Evolutionary conservation across 495 filamentous ascomycete species (phyloP).

Genomic region (Aspergillus affinis): DNA sequence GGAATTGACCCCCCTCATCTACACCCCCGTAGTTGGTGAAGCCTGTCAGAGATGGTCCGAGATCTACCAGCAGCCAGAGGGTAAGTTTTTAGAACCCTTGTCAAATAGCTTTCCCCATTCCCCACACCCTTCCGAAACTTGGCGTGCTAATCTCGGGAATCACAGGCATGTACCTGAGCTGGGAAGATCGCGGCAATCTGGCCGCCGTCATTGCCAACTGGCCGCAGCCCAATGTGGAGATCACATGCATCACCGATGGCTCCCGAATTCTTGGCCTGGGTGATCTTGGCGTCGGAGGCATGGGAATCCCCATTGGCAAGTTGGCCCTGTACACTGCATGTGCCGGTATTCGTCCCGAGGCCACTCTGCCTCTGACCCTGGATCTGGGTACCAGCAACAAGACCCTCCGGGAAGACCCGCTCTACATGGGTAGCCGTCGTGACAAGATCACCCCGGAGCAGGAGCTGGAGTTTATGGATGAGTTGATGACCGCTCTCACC

Average conservation of each 20-base stretch:
- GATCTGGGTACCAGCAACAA: conserved; percentile 93
- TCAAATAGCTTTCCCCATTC: conserved; percentile 1
- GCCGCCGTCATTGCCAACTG: conserved; percentile 83
- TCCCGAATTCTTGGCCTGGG: conserved; percentile 94
- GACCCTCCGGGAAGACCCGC: conserved; percentile 80
- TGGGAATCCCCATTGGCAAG: conserved; percentile 97
- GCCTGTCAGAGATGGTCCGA: conserved; percentile 95
- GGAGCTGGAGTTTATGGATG: conserved; percentile 92
- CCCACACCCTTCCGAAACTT: conserved; percentile 24
- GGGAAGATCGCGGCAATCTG: conserved; percentile 82
- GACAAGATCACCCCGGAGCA: conserved; percentile 78
- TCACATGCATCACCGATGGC: conserved; percentile 95
- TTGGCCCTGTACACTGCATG: conserved; percentile 92
- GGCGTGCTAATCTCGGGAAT: conserved; percentile 26
- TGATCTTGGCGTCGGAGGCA: conserved; percentile 94
- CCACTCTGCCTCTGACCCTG: conserved; percentile 87
- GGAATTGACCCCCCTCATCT: conserved; percentile 91
- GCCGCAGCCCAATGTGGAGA: conserved; percentile 85
- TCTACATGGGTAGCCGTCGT: conserved; percentile 87
- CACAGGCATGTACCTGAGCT: conserved; percentile 81
- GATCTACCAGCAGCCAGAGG: conserved; percentile 93
- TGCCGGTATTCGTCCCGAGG: conserved; percentile 90
- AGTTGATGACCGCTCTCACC: conserved; percentile 89
- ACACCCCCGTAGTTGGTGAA: conserved; percentile 96
- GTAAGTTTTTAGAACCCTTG: conserved; percentile 36